phyloP scores from a whole-genome alignment of 345 rosid genomes.

The Rhodamnia rubescens region DNA sequence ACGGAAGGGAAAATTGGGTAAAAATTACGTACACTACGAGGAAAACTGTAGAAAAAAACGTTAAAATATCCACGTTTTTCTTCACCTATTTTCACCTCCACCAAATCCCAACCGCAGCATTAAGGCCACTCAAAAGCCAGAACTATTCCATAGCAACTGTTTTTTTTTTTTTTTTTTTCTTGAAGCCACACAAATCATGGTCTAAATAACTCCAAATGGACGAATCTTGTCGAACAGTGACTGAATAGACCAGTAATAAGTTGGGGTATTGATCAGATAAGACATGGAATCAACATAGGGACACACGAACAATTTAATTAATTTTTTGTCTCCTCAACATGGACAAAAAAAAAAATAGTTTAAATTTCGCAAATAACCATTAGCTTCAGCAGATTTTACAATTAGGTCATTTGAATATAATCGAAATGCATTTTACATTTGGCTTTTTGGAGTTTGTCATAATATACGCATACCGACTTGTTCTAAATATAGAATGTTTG shows the following conservation, averaged over 20 bases:
- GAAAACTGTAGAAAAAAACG: not conserved
- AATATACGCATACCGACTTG: not conserved
- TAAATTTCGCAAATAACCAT: rapidly evolving
- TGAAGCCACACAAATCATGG: not conserved
- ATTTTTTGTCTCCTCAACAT: not conserved
- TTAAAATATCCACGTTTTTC: not conserved
- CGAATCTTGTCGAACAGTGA: not conserved
- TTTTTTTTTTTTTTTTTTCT: no score
- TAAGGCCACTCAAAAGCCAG: not conserved
- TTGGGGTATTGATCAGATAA: not conserved
- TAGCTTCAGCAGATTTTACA: not conserved
- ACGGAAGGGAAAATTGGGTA: not conserved
- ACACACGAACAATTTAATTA: not conserved
- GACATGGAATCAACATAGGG: not conserved
- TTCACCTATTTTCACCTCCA: not conserved
- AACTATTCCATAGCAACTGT: not conserved
- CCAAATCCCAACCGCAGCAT: not conserved
- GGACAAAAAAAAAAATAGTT: rapidly evolving
- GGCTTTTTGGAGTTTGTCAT: rapidly evolving
- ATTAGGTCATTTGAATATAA: not conserved
- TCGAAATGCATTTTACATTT: not conserved
- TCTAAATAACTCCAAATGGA: not conserved
- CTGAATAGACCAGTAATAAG: not conserved
- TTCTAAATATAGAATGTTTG: not conserved
- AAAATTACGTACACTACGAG: not conserved